Conservation (phyloP, 2,329 filamentous ascomycete species). For the Alternaria rosae region DNA sequence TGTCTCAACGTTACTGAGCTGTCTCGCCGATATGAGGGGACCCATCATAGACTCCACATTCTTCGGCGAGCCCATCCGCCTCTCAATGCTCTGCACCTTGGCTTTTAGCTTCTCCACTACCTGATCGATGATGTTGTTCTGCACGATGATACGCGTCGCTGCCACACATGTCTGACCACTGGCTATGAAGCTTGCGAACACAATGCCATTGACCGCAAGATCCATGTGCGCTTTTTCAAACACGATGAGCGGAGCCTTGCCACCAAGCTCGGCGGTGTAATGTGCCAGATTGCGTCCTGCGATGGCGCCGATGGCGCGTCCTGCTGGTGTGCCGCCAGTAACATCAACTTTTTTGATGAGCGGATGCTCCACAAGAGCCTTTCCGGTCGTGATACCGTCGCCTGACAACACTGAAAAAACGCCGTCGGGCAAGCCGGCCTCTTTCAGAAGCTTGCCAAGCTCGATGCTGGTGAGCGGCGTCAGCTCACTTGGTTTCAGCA, state of each 20-base stretch:
- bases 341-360: slow-evolving; percentile 50
- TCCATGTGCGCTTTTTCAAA: slow-evolving; percentile 49
- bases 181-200: slow-evolving; percentile 58
- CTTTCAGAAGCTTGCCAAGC: slow-evolving; percentile 47
- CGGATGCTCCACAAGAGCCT: slow-evolving; percentile 46
- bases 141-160: slow-evolving; percentile 62
- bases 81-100: slow-evolving; percentile 60
- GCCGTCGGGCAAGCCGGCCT: slow-evolving; percentile 49
- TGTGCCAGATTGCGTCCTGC: slow-evolving; percentile 46
- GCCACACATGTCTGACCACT: slow-evolving; percentile 65
- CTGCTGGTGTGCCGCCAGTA: slow-evolving; percentile 49
- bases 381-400: slow-evolving; percentile 44
- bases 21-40: slow-evolving; percentile 65
- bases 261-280: slow-evolving; percentile 49
- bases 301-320: slow-evolving; percentile 47
- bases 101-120: slow-evolving; percentile 50
- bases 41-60: slow-evolving; percentile 70
- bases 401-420: slow-evolving; percentile 47
- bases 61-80: slow-evolving; percentile 64
- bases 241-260: slow-evolving; percentile 49
- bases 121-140: slow-evolving; percentile 53
- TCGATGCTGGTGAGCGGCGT: slow-evolving; percentile 49
- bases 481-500: slow-evolving; percentile 50
- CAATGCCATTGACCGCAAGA: slow-evolving; percentile 49
- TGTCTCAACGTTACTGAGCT: slow-evolving; percentile 48